Evolutionary conservation across 2,329 filamentous ascomycete genomes (phyloP), one percentile per base, ranked within the genome.

Genomic region (Aureobasidium sp.): DNA sequence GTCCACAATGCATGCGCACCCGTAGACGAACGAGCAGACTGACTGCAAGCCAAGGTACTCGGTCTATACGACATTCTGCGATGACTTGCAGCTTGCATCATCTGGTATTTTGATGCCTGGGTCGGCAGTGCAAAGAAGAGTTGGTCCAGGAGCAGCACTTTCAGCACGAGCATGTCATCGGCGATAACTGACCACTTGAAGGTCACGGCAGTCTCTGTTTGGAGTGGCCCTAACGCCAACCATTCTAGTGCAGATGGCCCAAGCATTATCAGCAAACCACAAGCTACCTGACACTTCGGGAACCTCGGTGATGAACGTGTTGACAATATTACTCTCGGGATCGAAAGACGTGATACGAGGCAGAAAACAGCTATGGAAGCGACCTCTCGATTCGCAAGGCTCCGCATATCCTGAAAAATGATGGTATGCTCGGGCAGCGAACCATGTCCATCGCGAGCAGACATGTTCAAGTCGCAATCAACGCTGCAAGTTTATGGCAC

Each of bases 51-150:
- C 48, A 52, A 52, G 22, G 27, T 30, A 30, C 44, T 25, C 25
- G n/a, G n/a, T 22, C 19, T 17, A n/a, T 21, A 52, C 37, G 8
- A 21, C 35, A 12, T 42, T 22, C 27, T 52, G 48, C 48, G 42
- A 52, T 52, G 19, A 42, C 48, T 52, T 52, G 48, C 48, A 52
- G 48, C 48, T 52, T 38, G 48, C 38, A 38, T 52, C 29, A n/a
- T 35, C 8, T 50, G 30, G 29, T 19, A 35, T 35, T 7, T 42
- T 21, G 34, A 42, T 41, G 27, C 38, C 27, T 52, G 48, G 48
- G 48, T 42, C 48, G 48, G 48, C 38, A 52, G 21, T 42, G 17
- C 22, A 40, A 51, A 41, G 19, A 21, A 52, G 37, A 41, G 22
- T 52, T 42, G 48, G 48, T 29, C 47, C 35, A 34, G 11, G 48